A percentile compares a stretch with the other conserved stretches of the same genome.
Conservation (phyloP, 805 yeast species). For the Pichia californica region DNA sequence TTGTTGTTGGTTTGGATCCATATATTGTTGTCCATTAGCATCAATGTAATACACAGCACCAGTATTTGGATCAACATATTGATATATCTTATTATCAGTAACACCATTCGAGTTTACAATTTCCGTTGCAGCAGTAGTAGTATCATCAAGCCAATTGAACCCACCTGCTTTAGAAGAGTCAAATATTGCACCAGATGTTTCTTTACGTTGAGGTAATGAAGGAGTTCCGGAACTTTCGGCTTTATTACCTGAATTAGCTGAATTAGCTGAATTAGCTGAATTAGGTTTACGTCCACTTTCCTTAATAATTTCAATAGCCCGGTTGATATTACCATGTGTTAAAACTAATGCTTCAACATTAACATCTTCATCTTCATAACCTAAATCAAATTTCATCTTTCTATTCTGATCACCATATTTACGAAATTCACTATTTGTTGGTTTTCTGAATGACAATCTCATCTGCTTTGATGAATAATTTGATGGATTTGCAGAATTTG, state of each 20-base stretch:
- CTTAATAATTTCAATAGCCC: conserved; percentile 53
- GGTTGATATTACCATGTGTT: conserved; percentile 51
- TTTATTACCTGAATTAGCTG: neutral
- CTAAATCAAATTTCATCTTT: conserved; percentile 43
- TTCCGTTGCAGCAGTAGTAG: conserved; percentile 26
- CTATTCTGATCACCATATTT: conserved; percentile 46
- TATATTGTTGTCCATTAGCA: conserved; percentile 57
- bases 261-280: neutral
- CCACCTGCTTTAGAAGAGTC: conserved; percentile 28
- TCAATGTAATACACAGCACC: conserved; percentile 65
- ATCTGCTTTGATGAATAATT: conserved; percentile 10
- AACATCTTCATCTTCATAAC: conserved; percentile 49
- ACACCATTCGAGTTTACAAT: conserved; percentile 21
- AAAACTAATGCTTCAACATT: conserved; percentile 57
- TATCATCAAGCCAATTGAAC: conserved; percentile 32
- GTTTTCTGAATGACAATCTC: conserved; percentile 42
- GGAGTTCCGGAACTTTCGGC: conserved; percentile 39
- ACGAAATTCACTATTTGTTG: conserved; percentile 46
- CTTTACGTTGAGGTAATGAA: conserved; percentile 36
- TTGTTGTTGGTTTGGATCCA: conserved; percentile 37
- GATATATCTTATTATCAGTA: conserved; percentile 41
- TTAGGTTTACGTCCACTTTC: conserved; percentile 27
- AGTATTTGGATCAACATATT: conserved; percentile 65
- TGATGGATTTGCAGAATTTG: conserved; percentile 6
- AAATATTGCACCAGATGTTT: conserved; percentile 25